These are phyloP conservation scores for Carex littledalei DNA, from an alignment of 176 grass and related monocot genomes.

Conservation along the genomic window DNA sequence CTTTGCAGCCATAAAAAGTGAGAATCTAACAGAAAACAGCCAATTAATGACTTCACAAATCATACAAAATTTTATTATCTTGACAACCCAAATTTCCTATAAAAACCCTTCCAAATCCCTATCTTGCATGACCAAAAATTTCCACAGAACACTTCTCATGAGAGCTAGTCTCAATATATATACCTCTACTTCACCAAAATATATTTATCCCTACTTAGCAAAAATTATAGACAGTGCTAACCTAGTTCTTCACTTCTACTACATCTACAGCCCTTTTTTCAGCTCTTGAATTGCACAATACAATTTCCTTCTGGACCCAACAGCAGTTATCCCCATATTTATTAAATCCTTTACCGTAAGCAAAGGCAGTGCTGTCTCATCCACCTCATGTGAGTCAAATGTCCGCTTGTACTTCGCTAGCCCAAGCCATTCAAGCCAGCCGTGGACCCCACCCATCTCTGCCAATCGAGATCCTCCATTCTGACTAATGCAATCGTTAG, in stretches of 20 bases:
- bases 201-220: background rate
- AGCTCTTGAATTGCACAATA: conserved; percentile 65
- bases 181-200: background rate
- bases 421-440: conserved; percentile 62
- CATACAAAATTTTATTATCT: background rate
- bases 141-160: background rate
- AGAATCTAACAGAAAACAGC: background rate
- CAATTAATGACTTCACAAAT: background rate
- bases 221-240: background rate
- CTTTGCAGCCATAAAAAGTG: background rate
- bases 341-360: conserved; percentile 88
- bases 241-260: conserved; percentile 1
- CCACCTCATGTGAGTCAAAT: conserved; percentile 92
- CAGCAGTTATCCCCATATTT: conserved; percentile 90
- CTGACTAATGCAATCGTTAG: conserved; percentile 13
- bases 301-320: conserved; percentile 84
- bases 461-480: conserved; percentile 35
- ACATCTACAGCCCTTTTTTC: conserved; percentile 8
- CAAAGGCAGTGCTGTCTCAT: conserved; percentile 65
- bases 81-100: background rate
- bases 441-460: conserved; percentile 45
- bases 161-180: background rate
- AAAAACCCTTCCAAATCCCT: background rate
- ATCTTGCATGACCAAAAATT: background rate
- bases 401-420: conserved; percentile 56